Base-by-base conservation (phyloP, 176 grass and related monocot species). In the Canna indica region DNA sequence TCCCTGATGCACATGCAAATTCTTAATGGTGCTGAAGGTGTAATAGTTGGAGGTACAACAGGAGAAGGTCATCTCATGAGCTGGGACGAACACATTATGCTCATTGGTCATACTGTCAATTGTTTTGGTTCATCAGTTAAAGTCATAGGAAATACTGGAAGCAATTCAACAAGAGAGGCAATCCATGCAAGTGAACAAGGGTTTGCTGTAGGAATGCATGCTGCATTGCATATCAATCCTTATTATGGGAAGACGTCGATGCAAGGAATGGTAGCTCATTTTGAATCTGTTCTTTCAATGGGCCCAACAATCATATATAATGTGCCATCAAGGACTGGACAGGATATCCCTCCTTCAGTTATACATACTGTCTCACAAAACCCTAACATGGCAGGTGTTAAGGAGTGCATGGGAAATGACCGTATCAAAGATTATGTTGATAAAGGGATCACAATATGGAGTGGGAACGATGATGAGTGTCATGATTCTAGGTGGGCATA, bases 71-170 rank as follows among this genome's bases (percentile, higher is more conserved):
- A 99, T 36, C 86, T 99, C 53, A 99, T 99, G 94, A 92, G 88
- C 75, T 99, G 94, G 94, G 94, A 99, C 50, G 94, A 99, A 66
- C 94, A 99, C 69, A 88, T 93, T 64, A 99, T 99, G 89, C 86
- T 99, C 39, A 99, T 93, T 24, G 94, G 84, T 16, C 94, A 99
- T 71, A 90, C 94, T 2, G 94, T 99, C 50, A 93, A 93, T 82
- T 99, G 94, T 68, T 99, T 99, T 83, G 94, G 94, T 48, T 76
- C 86, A 48, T 79, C 81, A 35, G 89, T 97, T 58, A 97, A 97
- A 76, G 88, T 97, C 45, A 90, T 91, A 67, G 94, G 94, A 58
- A 93, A 99, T 73, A 99, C 94, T 0, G 89, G 89, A 78, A 93
- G 94, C 75, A 93, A 93, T 72, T 93, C 94, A 35, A 93, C 94